Conservation (phyloP, 2,329 filamentous ascomycete genomes). For the Calonectria leucothoes region DNA sequence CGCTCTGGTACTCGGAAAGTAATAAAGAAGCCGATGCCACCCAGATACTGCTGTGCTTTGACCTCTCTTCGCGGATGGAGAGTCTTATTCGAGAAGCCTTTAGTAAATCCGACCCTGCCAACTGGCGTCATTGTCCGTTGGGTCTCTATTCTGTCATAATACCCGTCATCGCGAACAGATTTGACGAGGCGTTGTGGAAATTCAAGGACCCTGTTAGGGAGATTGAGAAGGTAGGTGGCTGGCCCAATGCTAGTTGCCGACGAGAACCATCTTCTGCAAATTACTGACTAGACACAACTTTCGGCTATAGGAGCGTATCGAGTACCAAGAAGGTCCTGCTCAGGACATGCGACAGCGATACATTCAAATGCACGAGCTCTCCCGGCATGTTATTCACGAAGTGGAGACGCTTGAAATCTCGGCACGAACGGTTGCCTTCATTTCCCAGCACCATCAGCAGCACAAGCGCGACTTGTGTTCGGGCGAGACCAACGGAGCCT, state of each 20-base stretch:
- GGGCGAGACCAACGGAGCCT: neutral
- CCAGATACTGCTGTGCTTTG: neutral
- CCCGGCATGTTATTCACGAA: neutral
- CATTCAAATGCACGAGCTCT: neutral
- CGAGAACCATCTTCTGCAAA: neutral
- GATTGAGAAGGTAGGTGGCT: neutral
- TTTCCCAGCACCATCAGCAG: neutral
- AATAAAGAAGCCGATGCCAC: neutral
- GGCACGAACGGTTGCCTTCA: neutral
- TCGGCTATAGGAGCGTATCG: neutral
- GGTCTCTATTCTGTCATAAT: neutral
- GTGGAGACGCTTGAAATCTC: neutral
- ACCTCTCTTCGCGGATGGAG: neutral
- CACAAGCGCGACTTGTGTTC: neutral
- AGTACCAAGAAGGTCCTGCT: neutral
- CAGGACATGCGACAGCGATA: neutral
- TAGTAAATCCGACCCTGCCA: neutral
- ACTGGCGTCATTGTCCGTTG: neutral
- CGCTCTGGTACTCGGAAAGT: neutral
- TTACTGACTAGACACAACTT: neutral
- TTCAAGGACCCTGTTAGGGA: neutral
- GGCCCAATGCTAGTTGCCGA: no score
- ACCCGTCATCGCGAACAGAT: neutral
- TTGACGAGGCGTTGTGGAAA: neutral
- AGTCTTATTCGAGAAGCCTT: neutral